Evolutionary conservation across 73 alveolate genomes (phyloP).

Genomic region (Durusdinium trenchii): DNA sequence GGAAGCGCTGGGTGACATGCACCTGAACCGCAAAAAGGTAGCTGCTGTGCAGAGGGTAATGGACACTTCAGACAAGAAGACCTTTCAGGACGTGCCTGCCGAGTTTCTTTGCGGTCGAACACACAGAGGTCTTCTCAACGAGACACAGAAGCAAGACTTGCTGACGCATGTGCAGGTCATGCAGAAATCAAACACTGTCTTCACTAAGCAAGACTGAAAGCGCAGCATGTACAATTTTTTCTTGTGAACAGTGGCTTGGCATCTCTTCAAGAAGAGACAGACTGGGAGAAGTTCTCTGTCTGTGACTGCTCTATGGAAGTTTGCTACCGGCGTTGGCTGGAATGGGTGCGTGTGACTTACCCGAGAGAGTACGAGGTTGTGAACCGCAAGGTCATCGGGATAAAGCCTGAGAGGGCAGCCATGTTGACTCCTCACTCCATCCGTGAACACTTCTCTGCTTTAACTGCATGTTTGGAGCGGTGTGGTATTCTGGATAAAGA

Average conservation of each 20-base stretch:
- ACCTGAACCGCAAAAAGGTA: not conserved
- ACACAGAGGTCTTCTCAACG: not conserved
- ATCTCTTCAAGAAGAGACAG: too few species aligned
- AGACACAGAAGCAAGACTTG: too few species aligned
- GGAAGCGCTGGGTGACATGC: not conserved
- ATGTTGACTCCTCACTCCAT: not conserved
- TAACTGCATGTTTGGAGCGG: not conserved
- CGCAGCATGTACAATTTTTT: too few species aligned
- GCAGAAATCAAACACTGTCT: too few species aligned
- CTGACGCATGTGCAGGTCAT: too few species aligned
- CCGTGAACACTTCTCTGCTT: not conserved
- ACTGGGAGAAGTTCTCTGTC: too few species aligned
- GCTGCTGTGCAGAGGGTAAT: not conserved
- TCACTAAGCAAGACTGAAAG: too few species aligned
- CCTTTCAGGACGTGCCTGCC: not conserved
- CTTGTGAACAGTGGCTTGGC: too few species aligned
- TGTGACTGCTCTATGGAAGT: too few species aligned
- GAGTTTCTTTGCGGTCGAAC: not conserved
- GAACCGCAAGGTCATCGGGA: not conserved
- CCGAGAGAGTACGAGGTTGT: too few species aligned
- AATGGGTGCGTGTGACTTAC: too few species aligned
- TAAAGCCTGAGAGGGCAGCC: conserved; percentile 1
- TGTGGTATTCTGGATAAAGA: not conserved
- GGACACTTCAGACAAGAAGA: not conserved
- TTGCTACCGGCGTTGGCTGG: too few species aligned